Percentiles rank a stretch among this genome's conserved stretches.
Evolutionary conservation across 2,329 filamentous ascomycete genomes (phyloP).

Genomic region (Endothia cerciana): DNA sequence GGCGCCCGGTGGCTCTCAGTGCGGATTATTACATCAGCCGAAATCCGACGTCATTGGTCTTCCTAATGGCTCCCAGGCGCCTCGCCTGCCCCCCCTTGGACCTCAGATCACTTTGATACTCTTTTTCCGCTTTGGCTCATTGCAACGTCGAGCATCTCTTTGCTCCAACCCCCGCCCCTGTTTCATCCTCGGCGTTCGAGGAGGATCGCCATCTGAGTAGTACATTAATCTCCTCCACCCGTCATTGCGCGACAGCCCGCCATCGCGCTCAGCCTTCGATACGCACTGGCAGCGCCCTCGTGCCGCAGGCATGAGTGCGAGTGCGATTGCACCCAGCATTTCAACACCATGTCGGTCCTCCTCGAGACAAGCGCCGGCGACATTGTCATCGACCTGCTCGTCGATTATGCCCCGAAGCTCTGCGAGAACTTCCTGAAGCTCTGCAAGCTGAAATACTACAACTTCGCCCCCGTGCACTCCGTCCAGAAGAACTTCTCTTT

Average conservation of each 20-base stretch:
- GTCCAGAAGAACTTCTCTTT: constrained; percentile 96
- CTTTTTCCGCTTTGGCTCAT: too few relatives aligned
- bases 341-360: constrained; percentile 77
- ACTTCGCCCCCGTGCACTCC: constrained; percentile 89
- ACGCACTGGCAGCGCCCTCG: neutral
- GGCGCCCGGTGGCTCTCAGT: neutral
- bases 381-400: constrained; percentile 89
- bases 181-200: neutral
- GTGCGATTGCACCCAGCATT: neutral
- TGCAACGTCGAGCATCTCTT: too few relatives aligned
- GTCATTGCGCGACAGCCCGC: neutral
- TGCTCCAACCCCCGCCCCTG: neutral
- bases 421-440: constrained; percentile 99
- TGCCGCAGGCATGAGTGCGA: neutral
- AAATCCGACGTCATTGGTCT: constrained; percentile 8
- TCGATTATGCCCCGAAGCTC: constrained; percentile 85
- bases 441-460: constrained; percentile 99
- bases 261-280: too few relatives aligned
- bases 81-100: too few relatives aligned
- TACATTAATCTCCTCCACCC: neutral
- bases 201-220: too few relatives aligned
- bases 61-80: too few relatives aligned
- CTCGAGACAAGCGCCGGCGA: constrained; percentile 93
- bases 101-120: neutral
- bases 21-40: constrained; percentile 13